Base-by-base conservation (phyloP, 805 yeast species). In the Schizosaccharomyces japonicus region DNA sequence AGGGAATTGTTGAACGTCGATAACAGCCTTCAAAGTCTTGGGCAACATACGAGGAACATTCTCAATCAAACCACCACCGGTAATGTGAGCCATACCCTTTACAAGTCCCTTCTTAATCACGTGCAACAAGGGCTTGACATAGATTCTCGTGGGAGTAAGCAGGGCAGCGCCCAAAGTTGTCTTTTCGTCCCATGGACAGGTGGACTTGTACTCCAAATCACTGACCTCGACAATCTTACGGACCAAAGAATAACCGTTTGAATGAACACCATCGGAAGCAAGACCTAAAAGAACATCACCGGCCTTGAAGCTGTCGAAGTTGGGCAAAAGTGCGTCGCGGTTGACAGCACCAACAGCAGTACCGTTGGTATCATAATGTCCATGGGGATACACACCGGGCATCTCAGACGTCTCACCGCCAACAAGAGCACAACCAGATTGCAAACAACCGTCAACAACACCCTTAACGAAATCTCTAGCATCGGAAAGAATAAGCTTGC, bases 401-500 rank as follows among this genome's bases (percentile, higher is more conserved):
- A 90, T 90, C 69, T 90, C 99, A 48, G 94, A 80, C 33, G 99
- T 90, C 65, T 90, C 99, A 54, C 99, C 99, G 49, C 99, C 99
- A 48, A 90, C 95, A 50, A 90, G 70, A 4, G 99, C 98, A 71
- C 98, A 87, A 8, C 94, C 95, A 30, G 96, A 80, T 54, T 75
- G 73, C 53, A 78, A 76, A 68, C 99, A 90, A 49, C 98, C 99
- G 53, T 80, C 80, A 45, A 95, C 95, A 53, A 90, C 98, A 64
- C 98, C 96, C 51, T 73, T 68, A 33, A 90, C 96, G 56, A 90
- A 90, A 54, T 75, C 77, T 25, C 90, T 77, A 5, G 96, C 94
- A 39, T 82, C 70, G 50, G 71, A 65, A 52, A 85, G 74, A 56
- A 85, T 94, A 51, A 90, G 71, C 58, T 82, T 78, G 47, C 95